Evolutionary conservation across 176 grass and related monocot genomes (phyloP), one percentile per base, ranked within the genome.

Genomic region (Triticum dicoccoides): DNA sequence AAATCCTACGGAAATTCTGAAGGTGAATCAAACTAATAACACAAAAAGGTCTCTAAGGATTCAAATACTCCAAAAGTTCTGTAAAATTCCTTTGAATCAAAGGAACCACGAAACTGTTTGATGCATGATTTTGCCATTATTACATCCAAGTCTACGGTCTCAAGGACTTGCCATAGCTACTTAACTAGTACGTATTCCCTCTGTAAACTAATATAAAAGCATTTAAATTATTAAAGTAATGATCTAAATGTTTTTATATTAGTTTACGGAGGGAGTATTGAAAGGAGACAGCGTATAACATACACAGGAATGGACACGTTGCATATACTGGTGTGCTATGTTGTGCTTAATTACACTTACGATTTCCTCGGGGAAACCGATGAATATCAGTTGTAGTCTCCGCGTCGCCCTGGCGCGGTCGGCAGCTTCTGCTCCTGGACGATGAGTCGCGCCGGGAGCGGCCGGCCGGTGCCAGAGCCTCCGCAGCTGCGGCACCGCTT

Each of bases 401-500:
- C 69, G 33, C 84, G 30, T 12, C 65, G 49, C 1, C 70, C 61
- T 4, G 62, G 30, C 44, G 68, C n/a, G 9, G 88, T 47, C 38
- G 88, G 62, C 65, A 30, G 39, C 67, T 73, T 75, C 21, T 69
- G 62, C 64, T 83, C 37, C 29, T 72, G 33, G 54, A 90, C 89
- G 68, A 74, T 49, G 83, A 98, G 77, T 14, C 91, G 86, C n/a
- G 92, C 84, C 0, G 96, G 90, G n/a, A 94, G 61, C 33, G 90
- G 91, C n/a, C 93, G 67, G 5, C 91, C 93, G 1, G 96, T 90
- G 70, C 96, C 96, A 21, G 89, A 92, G 0, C 96, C 93, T 20
- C 96, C 91, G 68, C 96, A 98, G 88, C 89, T 98, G 58, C 96
- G 71, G 87, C 96, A 98, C 0, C 82, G 81, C 88, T 78, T 94